Base-by-base conservation (phyloP, 2,329 filamentous ascomycete species). In the Neobulgaria alba region DNA sequence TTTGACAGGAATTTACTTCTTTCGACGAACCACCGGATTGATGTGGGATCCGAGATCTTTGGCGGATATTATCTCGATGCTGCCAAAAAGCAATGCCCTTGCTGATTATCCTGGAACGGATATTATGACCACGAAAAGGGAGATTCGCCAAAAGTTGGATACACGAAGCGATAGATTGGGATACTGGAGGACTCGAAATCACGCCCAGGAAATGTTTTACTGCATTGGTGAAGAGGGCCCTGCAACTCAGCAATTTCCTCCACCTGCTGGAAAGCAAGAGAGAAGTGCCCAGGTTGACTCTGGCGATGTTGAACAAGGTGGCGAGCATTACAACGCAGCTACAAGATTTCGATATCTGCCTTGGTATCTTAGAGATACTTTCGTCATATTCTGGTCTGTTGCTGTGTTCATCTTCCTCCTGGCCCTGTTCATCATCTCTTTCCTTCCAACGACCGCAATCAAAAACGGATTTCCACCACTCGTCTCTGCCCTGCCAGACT, bases 41-140 rank as follows among this genome's bases (percentile, higher is more conserved):
- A 73, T 82, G 56, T 95, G 89, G 89, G 87, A 95, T 57, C 75
- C 87, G 2, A 72, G 82, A 33, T 90, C 81, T 17, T 67, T 95
- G 5, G 89, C 85, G 3, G 88, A 95, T 57, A 66, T 94, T 29
- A 72, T 92, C 32, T 76, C 82, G 1, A 69, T 95, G 9, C 71
- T 94, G 18, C 81, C 86, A 49, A 76, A 83, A 45, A 89, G 85
- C 49, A 95, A 94, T 61, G 77, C 82, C 14, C 71, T 88, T 36
- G 67, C 70, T 16, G 82, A 84, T 54, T 94, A 88, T 60, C 69
- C 74, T 10, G 76, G 77, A 3, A 78, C 80, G 0, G 82, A 89
- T 53, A 75, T 77, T 0, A 70, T 77, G 32, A 61, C 63, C 5
- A 65, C 63, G 12, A 67, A 69, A 35, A 56, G 62, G 21, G 68